Percentiles rank a stretch among this genome's conserved stretches.
These are phyloP conservation scores for Blepharisma stoltei DNA, from an alignment of 73 alveolate genomes.

Conservation along the genomic window DNA sequence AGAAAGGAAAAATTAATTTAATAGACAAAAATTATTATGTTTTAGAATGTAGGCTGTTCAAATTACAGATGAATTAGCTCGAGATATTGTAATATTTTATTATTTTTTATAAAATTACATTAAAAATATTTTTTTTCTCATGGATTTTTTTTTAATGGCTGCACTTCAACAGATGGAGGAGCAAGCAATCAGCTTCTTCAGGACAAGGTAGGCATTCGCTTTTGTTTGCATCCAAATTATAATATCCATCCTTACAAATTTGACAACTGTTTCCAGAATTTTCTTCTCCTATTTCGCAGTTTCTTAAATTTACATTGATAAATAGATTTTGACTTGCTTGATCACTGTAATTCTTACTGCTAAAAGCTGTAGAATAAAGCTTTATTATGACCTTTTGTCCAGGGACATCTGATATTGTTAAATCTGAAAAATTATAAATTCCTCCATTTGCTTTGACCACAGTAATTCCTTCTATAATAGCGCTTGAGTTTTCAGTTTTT, in stretches of 20 bases:
- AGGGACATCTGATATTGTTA: conserved; percentile 3
- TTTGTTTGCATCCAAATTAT: background rate
- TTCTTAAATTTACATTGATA: conserved; percentile 10
- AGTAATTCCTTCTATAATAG: background rate
- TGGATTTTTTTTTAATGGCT: too few relatives aligned
- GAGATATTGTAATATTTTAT: too few relatives aligned
- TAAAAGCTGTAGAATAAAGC: too few relatives aligned
- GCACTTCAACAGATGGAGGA: too few relatives aligned
- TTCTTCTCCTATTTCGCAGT: conserved; percentile 20
- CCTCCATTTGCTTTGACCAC: background rate
- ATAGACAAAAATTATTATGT: too few relatives aligned
- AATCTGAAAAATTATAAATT: background rate
- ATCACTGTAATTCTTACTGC: too few relatives aligned
- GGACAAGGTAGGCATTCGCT: background rate
- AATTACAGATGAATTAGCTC: too few relatives aligned
- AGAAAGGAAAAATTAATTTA: too few relatives aligned
- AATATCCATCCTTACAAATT: background rate
- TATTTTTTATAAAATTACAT: too few relatives aligned
- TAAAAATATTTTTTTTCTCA: too few relatives aligned
- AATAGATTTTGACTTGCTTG: background rate
- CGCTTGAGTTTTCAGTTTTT: background rate
- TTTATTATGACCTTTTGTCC: too few relatives aligned
- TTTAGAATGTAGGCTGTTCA: too few relatives aligned
- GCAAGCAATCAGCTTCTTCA: conserved; percentile 5
- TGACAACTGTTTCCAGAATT: conserved; percentile 4